These are phyloP conservation scores for Sporormia fimetaria DNA, from an alignment of 495 filamentous ascomycete species.

Conservation along the genomic window DNA sequence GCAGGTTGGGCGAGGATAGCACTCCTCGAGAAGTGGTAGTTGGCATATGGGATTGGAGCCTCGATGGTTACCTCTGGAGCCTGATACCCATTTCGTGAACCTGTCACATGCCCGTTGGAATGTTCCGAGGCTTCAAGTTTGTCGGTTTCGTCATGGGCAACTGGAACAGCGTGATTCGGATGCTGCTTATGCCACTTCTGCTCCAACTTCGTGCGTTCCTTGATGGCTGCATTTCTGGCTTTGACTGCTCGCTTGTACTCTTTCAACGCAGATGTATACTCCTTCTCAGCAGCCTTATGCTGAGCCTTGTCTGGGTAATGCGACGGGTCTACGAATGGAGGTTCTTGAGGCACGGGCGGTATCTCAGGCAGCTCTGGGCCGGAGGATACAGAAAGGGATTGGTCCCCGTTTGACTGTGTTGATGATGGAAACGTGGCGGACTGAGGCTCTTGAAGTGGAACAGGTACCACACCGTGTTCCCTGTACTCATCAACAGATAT, in stretches of 20 bases:
- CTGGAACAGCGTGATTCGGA: constrained; percentile 22
- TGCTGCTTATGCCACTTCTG: constrained; percentile 34
- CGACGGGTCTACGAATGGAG: constrained; percentile 39
- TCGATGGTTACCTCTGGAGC: constrained; percentile 1
- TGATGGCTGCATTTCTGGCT: constrained; percentile 50
- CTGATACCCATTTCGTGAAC: not conserved
- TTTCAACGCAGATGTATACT: constrained; percentile 46
- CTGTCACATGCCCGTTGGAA: constrained; percentile 44
- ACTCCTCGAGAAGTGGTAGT: constrained; percentile 14
- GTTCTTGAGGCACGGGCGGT: constrained; percentile 34
- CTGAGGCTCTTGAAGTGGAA: constrained; percentile 11
- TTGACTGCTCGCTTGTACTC: constrained; percentile 51
- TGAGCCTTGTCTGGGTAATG: constrained; percentile 47
- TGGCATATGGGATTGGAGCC: constrained; percentile 9
- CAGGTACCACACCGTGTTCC: constrained; percentile 22
- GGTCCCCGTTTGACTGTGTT: constrained; percentile 5
- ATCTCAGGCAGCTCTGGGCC: constrained; percentile 24
- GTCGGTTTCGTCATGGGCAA: not conserved
- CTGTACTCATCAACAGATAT: constrained; percentile 39
- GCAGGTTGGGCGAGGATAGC: constrained; percentile 3
- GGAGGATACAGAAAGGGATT: not conserved
- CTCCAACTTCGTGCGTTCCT: constrained; percentile 44
- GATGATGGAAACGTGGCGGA: constrained; percentile 16
- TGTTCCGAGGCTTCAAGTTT: constrained; percentile 4
- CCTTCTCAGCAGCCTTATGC: constrained; percentile 54